Conservation (phyloP, 2,329 filamentous ascomycete genomes). For the Parascedosporium putredinis region DNA sequence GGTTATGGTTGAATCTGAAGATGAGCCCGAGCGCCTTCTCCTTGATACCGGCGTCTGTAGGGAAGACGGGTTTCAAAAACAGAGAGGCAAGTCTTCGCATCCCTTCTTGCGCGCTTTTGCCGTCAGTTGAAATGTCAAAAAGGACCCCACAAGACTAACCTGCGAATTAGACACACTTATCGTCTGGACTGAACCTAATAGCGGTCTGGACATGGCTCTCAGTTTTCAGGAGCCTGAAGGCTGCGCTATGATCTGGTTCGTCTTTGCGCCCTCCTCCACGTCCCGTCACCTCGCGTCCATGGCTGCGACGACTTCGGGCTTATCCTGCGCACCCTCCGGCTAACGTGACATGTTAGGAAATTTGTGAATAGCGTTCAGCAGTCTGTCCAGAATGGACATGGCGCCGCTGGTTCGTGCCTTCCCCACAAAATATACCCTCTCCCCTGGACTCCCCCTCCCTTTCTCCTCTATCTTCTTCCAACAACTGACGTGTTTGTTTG, state of each 20-base stretch:
- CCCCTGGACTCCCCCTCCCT: too few relatives aligned
- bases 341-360: constrained; percentile 47
- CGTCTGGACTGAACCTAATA: constrained; percentile 84
- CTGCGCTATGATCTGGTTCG: constrained; percentile 81
- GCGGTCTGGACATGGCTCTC: constrained; percentile 89
- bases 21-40: constrained; percentile 71
- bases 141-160: constrained; percentile 7
- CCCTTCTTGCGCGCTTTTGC: too few relatives aligned
- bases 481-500: too few relatives aligned
- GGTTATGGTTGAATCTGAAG: constrained; percentile 88
- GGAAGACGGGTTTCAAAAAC: constrained; percentile 95
- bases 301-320: not conserved
- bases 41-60: constrained; percentile 84
- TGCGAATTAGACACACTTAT: constrained; percentile 73
- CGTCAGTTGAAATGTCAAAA: too few relatives aligned
- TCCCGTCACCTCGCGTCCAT: too few relatives aligned
- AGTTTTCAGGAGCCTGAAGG: constrained; percentile 97
- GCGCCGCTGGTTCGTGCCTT: constrained; percentile 44
- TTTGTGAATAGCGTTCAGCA: constrained; percentile 83
- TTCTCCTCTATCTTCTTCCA: too few relatives aligned
- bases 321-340: too few relatives aligned
- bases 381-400: constrained; percentile 46
- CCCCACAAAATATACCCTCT: not conserved
- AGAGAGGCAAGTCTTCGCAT: constrained; percentile 62
- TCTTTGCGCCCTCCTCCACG: constrained; percentile 10